Conservation (phyloP, 1,284 basidiomycete genomes). For the Testicularia cyperi region DNA sequence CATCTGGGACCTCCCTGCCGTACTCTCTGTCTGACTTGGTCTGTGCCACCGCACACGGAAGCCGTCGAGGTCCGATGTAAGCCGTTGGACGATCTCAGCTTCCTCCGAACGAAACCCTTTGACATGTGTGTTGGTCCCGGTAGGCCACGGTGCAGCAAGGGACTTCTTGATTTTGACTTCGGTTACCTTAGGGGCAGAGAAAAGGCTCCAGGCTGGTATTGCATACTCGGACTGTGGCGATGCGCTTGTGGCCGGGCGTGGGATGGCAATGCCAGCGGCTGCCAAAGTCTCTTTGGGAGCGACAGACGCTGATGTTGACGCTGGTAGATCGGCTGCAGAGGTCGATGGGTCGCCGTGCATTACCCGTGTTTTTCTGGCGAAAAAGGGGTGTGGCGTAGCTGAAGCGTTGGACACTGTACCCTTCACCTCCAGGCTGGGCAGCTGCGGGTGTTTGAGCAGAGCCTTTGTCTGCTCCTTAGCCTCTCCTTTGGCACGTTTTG, state of each 20-base stretch:
- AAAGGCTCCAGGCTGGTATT: slow-evolving; percentile 25
- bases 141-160: slow-evolving; percentile 16
- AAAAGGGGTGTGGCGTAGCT: slow-evolving; percentile 28
- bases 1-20: no score
- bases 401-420: slow-evolving; percentile 5
- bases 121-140: slow-evolving; percentile 10
- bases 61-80: slow-evolving; percentile 1
- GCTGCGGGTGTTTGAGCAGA: slow-evolving; percentile 2
- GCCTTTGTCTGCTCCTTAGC: neutral
- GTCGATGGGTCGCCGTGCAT: neutral
- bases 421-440: slow-evolving; percentile 24
- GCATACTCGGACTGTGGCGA: no score
- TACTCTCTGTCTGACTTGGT: no score
- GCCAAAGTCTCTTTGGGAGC: no score
- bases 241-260: no score
- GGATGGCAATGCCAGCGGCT: no score
- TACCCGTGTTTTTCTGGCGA: slow-evolving; percentile 4
- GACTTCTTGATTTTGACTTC: slow-evolving; percentile 16
- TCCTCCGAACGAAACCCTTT: slow-evolving; percentile 1
- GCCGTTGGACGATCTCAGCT: neutral
- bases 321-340: no score
- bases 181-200: slow-evolving; percentile 6
- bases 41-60: slow-evolving; percentile 12
- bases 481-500: neutral
- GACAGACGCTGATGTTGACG: no score